Evolutionary conservation across 306 rosid species (phyloP).

Genomic region (Benincasa hispida): DNA sequence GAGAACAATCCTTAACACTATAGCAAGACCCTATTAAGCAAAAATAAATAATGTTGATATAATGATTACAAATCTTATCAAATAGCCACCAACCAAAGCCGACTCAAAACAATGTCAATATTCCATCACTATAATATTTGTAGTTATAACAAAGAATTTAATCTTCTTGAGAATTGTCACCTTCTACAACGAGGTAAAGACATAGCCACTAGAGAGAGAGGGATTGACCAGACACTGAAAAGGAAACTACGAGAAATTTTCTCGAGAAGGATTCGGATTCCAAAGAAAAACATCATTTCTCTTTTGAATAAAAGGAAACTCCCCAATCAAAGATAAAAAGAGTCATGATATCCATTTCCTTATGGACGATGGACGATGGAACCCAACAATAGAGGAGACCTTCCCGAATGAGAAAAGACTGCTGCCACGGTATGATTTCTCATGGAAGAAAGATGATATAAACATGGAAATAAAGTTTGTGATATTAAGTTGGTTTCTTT

Average conservation of each 20-base stretch:
- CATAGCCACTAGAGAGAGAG: not conserved
- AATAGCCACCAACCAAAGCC: not conserved
- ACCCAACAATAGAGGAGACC: not conserved
- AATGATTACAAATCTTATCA: not conserved
- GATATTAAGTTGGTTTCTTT: not conserved
- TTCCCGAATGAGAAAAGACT: not conserved
- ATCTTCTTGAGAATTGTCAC: not conserved
- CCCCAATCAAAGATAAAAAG: not conserved
- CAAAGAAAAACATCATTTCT: not conserved
- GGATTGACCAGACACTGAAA: not conserved
- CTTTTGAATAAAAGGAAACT: not conserved
- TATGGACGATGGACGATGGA: not conserved
- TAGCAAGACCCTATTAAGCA: too few relatives aligned
- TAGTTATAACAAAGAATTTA: not conserved
- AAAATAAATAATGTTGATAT: too few relatives aligned
- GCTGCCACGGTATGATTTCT: not conserved
- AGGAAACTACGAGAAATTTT: not conserved
- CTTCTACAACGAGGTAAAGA: not conserved
- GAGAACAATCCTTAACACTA: not conserved
- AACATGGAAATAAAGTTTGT: not conserved
- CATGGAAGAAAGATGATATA: not conserved
- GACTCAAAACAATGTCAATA: not conserved
- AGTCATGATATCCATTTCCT: not conserved
- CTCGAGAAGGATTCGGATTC: not conserved
- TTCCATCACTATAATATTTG: not conserved